These are phyloP conservation scores for Hymenoscyphus infarciens DNA, from an alignment of 2,329 filamentous ascomycete species.

Conservation along the genomic window DNA sequence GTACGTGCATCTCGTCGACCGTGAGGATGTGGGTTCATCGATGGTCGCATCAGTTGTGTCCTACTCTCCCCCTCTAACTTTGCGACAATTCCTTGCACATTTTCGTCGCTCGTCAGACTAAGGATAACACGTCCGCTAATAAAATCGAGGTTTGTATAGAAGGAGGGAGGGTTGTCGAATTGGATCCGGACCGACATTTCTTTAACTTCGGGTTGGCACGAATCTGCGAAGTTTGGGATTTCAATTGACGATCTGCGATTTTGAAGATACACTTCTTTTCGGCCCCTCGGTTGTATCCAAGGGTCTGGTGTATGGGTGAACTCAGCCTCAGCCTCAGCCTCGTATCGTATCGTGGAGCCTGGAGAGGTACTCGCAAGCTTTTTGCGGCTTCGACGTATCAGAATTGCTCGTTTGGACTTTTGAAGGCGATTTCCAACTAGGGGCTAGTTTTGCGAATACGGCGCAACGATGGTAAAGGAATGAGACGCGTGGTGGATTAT, in stretches of 20 bases:
- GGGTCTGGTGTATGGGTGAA: not conserved
- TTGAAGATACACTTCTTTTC: not conserved
- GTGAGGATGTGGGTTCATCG: slow-evolving; percentile 22
- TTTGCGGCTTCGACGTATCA: not conserved
- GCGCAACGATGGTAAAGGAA: not conserved
- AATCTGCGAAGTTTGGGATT: not conserved
- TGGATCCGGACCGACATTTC: slow-evolving; percentile 64
- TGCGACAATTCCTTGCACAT: slow-evolving; percentile 69
- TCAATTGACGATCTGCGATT: not conserved
- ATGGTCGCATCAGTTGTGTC: slow-evolving; percentile 48
- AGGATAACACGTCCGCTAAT: slow-evolving; percentile 61
- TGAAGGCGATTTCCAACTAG: not conserved
- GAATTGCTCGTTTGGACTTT: not conserved
- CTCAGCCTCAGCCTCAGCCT: slow-evolving; percentile 1
- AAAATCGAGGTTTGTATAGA: slow-evolving; percentile 77
- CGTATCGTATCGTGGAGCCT: not conserved
- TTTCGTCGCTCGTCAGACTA: slow-evolving; percentile 60
- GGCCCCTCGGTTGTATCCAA: not conserved
- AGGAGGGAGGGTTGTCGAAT: slow-evolving; percentile 63
- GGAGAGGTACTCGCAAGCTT: not conserved
- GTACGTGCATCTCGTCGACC: slow-evolving; percentile 23
- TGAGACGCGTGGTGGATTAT: slow-evolving; percentile 2
- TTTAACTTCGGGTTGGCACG: not conserved
- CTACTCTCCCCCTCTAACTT: slow-evolving; percentile 79
- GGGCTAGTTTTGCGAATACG: not conserved